Conservation (phyloP, 1,284 basidiomycete species). For the Fomitopsis betulina region DNA sequence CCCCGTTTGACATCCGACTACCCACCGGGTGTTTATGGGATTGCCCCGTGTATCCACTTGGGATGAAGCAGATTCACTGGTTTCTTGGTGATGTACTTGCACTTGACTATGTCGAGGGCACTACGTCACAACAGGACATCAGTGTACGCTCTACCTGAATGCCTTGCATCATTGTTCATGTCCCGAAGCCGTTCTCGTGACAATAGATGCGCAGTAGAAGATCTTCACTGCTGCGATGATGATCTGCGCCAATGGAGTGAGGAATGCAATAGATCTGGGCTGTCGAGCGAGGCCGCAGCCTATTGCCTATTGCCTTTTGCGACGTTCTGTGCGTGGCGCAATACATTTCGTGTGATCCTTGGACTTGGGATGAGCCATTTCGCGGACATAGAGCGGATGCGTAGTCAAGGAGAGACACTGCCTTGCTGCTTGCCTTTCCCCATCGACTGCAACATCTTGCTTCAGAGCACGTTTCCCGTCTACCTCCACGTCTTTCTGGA, state of each 20-base stretch:
- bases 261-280: background rate
- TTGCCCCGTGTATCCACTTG: too few relatives aligned
- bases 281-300: background rate
- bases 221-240: too few relatives aligned
- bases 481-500: background rate
- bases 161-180: too few relatives aligned
- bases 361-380: background rate
- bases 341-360: background rate
- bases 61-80: too few relatives aligned
- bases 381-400: slow-evolving; percentile 2
- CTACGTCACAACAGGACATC: too few relatives aligned
- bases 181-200: too few relatives aligned
- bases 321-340: background rate
- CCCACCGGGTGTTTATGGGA: too few relatives aligned
- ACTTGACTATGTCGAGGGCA: too few relatives aligned
- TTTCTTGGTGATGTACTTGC: too few relatives aligned
- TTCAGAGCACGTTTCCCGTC: background rate
- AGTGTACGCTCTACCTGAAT: too few relatives aligned
- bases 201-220: too few relatives aligned
- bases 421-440: background rate
- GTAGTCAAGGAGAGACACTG: background rate
- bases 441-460: background rate
- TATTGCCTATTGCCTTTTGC: background rate
- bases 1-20: too few relatives aligned
- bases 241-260: background rate